phyloP scores from a whole-genome alignment of 805 yeast species.

The Metschnikowia noctiluminum region DNA sequence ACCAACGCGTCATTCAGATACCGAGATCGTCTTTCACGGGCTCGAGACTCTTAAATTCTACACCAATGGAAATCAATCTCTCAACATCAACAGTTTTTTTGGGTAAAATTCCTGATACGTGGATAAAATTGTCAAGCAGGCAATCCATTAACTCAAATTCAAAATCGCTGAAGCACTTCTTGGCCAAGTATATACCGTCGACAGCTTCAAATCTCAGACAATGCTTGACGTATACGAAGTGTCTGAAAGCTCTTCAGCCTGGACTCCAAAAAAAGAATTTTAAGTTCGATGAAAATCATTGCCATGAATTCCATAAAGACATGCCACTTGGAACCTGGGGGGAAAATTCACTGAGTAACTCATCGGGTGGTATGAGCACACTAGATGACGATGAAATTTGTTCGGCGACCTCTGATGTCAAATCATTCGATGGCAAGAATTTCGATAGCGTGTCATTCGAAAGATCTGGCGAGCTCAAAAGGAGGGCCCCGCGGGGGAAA shows the following conservation, averaged over 20 bases:
- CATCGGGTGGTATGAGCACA: not conserved
- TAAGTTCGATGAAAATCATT: not conserved
- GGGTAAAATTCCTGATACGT: conserved; percentile 57
- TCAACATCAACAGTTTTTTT: conserved; percentile 47
- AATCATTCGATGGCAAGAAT: not conserved
- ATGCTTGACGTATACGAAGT: not conserved
- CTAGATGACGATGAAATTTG: not conserved
- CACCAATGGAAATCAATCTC: conserved; percentile 45
- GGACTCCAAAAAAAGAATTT: not conserved
- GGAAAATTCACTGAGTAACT: not conserved
- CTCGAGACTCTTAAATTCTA: conserved; percentile 52
- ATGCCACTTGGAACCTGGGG: not conserved
- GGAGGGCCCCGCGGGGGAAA: not conserved
- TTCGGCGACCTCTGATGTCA: not conserved
- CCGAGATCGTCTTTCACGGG: conserved; percentile 62
- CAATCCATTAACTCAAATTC: conserved; percentile 1
- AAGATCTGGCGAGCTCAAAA: not conserved
- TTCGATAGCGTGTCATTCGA: conserved; percentile 2
- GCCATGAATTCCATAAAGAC: not conserved
- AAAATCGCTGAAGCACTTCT: not conserved
- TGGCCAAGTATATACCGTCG: conserved; percentile 5
- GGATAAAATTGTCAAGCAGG: conserved; percentile 32
- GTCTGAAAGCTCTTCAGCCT: not conserved
- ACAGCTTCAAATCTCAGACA: conserved; percentile 4
- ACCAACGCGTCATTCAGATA: conserved; percentile 20